A percentile compares a stretch with the other conserved stretches of the same genome.
These are phyloP conservation scores for Drosera capensis DNA, from an alignment of 148 eudicot species.

Conservation along the genomic window DNA sequence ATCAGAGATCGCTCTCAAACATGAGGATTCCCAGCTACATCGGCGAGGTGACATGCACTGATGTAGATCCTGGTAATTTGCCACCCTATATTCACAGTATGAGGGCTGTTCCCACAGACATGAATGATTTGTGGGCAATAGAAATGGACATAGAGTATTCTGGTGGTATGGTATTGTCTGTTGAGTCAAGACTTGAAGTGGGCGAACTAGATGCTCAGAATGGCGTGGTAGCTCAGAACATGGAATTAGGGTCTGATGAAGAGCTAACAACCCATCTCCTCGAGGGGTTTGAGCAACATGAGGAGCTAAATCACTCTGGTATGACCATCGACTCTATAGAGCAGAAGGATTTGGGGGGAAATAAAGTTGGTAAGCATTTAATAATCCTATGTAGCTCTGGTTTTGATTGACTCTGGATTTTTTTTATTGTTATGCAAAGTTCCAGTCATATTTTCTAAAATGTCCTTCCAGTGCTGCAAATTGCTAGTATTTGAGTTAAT, in stretches of 20 bases:
- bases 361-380: conserved; percentile 30
- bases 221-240: conserved; percentile 19
- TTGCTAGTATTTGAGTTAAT: too few species aligned
- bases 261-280: conserved; percentile 56
- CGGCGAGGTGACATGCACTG: conserved; percentile 68
- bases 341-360: conserved; percentile 26
- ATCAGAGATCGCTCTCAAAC: conserved; percentile 60
- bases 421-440: too few species aligned
- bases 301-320: conserved; percentile 50
- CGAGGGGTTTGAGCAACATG: conserved; percentile 53
- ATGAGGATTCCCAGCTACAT: conserved; percentile 68
- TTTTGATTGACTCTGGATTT: too few species aligned
- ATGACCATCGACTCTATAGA: conserved; percentile 16
- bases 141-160: conserved; percentile 80
- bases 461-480: too few species aligned
- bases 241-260: conserved; percentile 27
- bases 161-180: conserved; percentile 50
- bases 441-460: too few species aligned
- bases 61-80: conserved; percentile 57
- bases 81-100: conserved; percentile 77
- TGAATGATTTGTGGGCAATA: conserved; percentile 70
- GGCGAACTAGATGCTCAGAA: conserved; percentile 45
- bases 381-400: neutral
- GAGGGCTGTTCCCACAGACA: conserved; percentile 75
- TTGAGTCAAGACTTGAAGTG: conserved; percentile 81